These are phyloP conservation scores for Bocquillonia castaneifolia DNA, from an alignment of 441 rosid species.

Conservation along the genomic window DNA sequence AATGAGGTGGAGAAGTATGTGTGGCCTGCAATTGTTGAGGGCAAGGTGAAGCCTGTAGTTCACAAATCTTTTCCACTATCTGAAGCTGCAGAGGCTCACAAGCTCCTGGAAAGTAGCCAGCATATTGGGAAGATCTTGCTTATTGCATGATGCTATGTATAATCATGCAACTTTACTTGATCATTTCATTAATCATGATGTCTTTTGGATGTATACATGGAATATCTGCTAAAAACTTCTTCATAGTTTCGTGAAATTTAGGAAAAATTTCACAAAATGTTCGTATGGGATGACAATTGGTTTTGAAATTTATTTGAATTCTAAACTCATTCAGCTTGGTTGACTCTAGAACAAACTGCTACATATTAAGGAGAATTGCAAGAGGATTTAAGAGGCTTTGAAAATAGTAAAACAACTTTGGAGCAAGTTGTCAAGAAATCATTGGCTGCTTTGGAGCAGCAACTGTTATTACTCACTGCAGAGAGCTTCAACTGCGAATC, in stretches of 20 bases:
- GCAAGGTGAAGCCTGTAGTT: constrained; percentile 71
- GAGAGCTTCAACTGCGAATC: constrained; percentile 47
- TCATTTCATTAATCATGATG: neutral
- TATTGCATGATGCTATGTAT: constrained; percentile 28
- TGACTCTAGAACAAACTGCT: neutral
- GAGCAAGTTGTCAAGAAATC: neutral
- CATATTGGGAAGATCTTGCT: constrained; percentile 78
- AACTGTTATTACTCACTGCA: constrained; percentile 30
- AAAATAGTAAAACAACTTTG: neutral
- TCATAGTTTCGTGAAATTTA: neutral
- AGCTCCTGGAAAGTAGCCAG: constrained; percentile 64
- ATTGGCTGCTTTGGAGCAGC: neutral
- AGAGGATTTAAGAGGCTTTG: neutral
- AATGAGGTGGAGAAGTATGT: constrained; percentile 70
- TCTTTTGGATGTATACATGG: neutral
- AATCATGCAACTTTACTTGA: no score
- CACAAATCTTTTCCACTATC: constrained; percentile 45
- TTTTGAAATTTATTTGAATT: constrained; percentile 1
- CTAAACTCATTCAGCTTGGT: constrained; percentile 4
- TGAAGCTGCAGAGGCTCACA: constrained; percentile 69
- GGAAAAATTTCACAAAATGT: constrained; percentile 15
- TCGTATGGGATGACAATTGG: neutral
- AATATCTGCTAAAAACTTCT: neutral
- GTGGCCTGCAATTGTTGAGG: constrained; percentile 65
- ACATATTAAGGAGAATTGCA: neutral